Percentiles rank a stretch among this genome's conserved stretches.
These are phyloP conservation scores for Cladosporium sp. DNA, from an alignment of 2,329 filamentous ascomycete genomes.

Conservation along the genomic window DNA sequence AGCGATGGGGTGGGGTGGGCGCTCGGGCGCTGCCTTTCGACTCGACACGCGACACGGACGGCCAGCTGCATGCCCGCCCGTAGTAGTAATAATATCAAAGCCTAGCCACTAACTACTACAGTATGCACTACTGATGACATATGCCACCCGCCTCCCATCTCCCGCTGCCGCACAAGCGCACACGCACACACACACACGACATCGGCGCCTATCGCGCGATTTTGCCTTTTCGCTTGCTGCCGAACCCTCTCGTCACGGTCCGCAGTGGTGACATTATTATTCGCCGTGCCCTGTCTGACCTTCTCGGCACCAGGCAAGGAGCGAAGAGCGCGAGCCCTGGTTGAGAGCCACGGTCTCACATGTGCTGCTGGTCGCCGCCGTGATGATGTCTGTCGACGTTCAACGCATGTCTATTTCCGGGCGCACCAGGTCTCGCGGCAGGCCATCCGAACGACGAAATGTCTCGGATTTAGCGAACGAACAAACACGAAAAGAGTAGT, in stretches of 20 bases:
- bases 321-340: background rate
- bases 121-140: conserved; percentile 14
- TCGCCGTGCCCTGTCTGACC: background rate
- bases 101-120: background rate
- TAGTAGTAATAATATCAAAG: background rate
- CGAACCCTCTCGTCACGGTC: conserved; percentile 17
- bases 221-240: conserved; percentile 16
- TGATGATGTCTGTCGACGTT: background rate
- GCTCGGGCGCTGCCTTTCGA: background rate
- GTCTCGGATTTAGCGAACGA: background rate
- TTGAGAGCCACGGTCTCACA: conserved; percentile 1
- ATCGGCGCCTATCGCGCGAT: conserved; percentile 18
- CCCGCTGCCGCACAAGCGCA: background rate
- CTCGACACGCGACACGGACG: background rate
- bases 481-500: background rate
- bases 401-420: background rate
- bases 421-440: background rate
- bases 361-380: background rate
- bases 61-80: background rate
- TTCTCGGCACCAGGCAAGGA: background rate
- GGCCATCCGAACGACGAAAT: background rate
- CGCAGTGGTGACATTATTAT: background rate
- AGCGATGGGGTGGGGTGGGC: conserved; percentile 1
- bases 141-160: background rate
- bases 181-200: background rate